Percentiles rank a stretch among this genome's conserved stretches.
Evolutionary conservation across 352 stramenopile genomes (phyloP).

Genomic region (Globisporangium alternatum): DNA sequence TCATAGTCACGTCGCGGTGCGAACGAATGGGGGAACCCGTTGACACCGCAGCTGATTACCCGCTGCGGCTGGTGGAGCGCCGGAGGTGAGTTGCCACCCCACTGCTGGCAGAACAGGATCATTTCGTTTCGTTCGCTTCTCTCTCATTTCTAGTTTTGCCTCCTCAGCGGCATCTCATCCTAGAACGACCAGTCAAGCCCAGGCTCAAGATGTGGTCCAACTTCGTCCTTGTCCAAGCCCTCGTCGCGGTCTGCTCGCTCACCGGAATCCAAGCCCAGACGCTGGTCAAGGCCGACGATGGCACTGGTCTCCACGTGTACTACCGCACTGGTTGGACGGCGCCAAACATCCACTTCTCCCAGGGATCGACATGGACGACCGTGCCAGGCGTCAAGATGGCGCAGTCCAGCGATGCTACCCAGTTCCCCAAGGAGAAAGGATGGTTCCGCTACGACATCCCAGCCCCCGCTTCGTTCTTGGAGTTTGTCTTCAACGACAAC

Average conservation of each 20-base stretch:
- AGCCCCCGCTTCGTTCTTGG: constrained; percentile 25
- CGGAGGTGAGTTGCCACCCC: neutral
- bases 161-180: constrained; percentile 1
- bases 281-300: constrained; percentile 31
- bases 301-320: constrained; percentile 43
- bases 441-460: constrained; percentile 42
- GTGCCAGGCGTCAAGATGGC: constrained; percentile 10
- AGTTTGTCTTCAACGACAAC: constrained; percentile 54
- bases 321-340: constrained; percentile 43
- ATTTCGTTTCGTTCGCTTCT: neutral
- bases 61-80: no score
- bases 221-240: constrained; percentile 1
- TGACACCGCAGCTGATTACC: neutral
- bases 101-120: neutral
- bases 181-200: constrained; percentile 6
- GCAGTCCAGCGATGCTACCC: constrained; percentile 15
- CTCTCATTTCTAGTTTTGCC: constrained; percentile 11
- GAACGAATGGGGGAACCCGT: neutral
- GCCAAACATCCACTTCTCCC: constrained; percentile 50
- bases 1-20: constrained; percentile 1
- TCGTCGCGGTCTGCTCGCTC: constrained; percentile 19
- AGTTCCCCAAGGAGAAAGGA: constrained; percentile 25
- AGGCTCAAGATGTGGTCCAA: constrained; percentile 14
- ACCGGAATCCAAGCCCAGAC: constrained; percentile 26
- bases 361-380: constrained; percentile 23